A percentile compares a stretch with the other conserved stretches of the same genome.
Evolutionary conservation across 2,329 filamentous ascomycete species (phyloP).

Genomic region (Phaeosphaeriaceae sp.): DNA sequence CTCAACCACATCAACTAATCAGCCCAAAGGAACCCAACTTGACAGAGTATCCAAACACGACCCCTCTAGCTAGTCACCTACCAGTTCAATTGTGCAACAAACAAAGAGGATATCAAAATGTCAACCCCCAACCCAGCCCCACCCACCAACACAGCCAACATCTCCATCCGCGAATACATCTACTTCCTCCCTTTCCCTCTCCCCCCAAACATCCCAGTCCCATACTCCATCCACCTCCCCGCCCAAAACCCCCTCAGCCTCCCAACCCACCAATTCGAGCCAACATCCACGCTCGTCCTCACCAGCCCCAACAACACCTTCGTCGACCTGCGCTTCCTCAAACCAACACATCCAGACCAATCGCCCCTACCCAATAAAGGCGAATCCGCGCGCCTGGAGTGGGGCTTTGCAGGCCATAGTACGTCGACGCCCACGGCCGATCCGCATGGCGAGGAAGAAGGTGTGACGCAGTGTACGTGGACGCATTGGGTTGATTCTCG

Average conservation of each 20-base stretch:
- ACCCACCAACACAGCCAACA: neutral
- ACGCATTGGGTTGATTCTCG: slow-evolving; percentile 67
- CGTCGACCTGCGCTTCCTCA: slow-evolving; percentile 66
- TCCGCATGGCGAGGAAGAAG: slow-evolving; percentile 1
- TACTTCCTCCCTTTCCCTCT: slow-evolving; percentile 25
- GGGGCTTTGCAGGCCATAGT: slow-evolving; percentile 68
- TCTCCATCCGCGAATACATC: slow-evolving; percentile 8
- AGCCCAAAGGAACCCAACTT: too few relatives aligned
- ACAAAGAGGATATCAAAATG: too few relatives aligned
- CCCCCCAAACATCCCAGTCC: slow-evolving; percentile 28
- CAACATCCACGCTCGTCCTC: slow-evolving; percentile 69
- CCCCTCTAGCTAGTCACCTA: too few relatives aligned
- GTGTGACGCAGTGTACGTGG: slow-evolving; percentile 54
- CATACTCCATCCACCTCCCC: slow-evolving; percentile 38
- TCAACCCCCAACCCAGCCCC: neutral
- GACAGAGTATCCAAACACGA: too few relatives aligned
- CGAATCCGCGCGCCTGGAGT: slow-evolving; percentile 59
- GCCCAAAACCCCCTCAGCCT: slow-evolving; percentile 33
- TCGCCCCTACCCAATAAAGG: slow-evolving; percentile 30
- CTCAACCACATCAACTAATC: too few relatives aligned
- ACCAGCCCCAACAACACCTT: slow-evolving; percentile 65
- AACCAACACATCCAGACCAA: slow-evolving; percentile 16
- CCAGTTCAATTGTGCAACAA: too few relatives aligned
- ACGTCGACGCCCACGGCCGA: neutral
- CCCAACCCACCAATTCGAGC: slow-evolving; percentile 52